Conservation (phyloP, 768 basidiomycete species). For the Pleurotus giganteus region DNA sequence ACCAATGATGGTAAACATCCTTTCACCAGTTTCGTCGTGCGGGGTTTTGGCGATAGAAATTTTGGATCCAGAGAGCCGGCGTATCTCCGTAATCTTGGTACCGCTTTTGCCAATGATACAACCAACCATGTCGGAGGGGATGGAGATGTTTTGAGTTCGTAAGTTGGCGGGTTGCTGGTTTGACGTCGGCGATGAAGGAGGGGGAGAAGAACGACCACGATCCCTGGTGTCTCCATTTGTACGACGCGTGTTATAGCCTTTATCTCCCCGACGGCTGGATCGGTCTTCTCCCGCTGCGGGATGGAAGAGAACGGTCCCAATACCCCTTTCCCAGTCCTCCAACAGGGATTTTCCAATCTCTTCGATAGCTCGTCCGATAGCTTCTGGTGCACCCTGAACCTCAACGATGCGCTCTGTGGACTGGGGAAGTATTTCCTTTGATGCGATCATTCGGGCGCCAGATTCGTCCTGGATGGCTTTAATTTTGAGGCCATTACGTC, state of each 20-base stretch:
- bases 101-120: conserved; percentile 96
- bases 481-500: conserved; percentile 94
- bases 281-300: conserved; percentile 84
- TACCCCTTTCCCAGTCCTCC: conserved; percentile 94
- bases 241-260: conserved; percentile 58
- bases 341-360: conserved; percentile 95
- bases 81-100: conserved; percentile 98
- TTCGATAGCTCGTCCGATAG: conserved; percentile 89
- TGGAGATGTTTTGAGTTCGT: conserved; percentile 98
- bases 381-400: conserved; percentile 90
- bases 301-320: conserved; percentile 94
- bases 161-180: conserved; percentile 72
- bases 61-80: conserved; percentile 94
- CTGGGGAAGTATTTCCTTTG: conserved; percentile 98
- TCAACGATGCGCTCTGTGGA: conserved; percentile 99
- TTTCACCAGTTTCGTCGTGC: conserved; percentile 98
- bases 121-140: conserved; percentile 99
- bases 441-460: conserved; percentile 96
- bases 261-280: conserved; percentile 48
- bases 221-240: conserved; percentile 56
- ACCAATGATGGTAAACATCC: conserved; percentile 99
- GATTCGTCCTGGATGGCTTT: conserved; percentile 97
- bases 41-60: conserved; percentile 99
- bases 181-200: conserved; percentile 48
- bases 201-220: conserved; percentile 49